phyloP scores from a whole-genome alignment of 176 grass and related monocot species.

The Oryza meridionalis region DNA sequence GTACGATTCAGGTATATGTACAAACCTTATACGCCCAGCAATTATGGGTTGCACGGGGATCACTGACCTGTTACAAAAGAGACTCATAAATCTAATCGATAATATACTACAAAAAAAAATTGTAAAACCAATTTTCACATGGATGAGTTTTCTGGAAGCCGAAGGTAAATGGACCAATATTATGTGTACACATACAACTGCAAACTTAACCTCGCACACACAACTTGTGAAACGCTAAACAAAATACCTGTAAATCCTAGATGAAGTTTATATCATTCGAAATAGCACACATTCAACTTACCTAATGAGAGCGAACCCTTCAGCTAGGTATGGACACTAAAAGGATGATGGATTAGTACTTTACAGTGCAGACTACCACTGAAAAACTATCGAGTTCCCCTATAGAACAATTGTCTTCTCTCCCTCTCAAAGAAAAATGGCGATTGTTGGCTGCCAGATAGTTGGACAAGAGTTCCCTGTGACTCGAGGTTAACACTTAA shows the following conservation, averaged over 20 bases:
- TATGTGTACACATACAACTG: neutral
- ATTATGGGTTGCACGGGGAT: conserved; percentile 92
- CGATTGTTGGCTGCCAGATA: neutral
- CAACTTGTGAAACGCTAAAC: neutral
- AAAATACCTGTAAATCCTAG: neutral
- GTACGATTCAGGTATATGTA: conserved; percentile 12
- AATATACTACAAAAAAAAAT: neutral
- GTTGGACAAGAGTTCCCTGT: neutral
- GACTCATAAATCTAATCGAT: conserved; percentile 22
- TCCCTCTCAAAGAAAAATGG: neutral
- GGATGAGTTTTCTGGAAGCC: neutral
- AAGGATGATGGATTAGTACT: neutral
- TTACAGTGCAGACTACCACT: neutral
- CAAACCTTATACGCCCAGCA: conserved; percentile 95
- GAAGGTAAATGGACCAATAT: neutral
- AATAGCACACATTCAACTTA: neutral
- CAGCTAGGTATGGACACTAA: neutral
- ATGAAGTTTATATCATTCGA: neutral
- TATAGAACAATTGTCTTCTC: neutral
- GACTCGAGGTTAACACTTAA: neutral
- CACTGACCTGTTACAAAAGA: conserved; percentile 62
- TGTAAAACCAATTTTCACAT: neutral
- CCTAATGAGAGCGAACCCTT: neutral
- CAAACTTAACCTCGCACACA: neutral
- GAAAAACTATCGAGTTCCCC: neutral